A percentile compares a stretch with the other conserved stretches of the same genome.
Conservation (phyloP, 805 yeast genomes). For the Ascoidea asiatica region DNA sequence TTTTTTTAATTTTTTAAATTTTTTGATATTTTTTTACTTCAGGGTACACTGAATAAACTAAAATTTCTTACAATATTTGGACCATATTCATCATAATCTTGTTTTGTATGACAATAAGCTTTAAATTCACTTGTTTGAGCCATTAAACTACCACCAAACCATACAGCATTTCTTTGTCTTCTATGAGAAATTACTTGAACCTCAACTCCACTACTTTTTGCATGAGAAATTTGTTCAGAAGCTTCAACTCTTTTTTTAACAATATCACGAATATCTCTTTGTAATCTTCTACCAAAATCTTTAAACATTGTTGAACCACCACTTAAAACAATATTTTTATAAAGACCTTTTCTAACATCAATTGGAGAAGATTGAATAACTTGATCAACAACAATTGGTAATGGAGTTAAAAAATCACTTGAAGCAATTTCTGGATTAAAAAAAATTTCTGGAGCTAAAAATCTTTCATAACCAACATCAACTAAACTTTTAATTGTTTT, state of each 20-base stretch:
- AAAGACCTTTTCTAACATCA: constrained; percentile 93
- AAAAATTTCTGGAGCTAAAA: constrained; percentile 97
- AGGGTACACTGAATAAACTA: constrained; percentile 85
- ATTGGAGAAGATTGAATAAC: constrained; percentile 94
- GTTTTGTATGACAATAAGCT: constrained; percentile 92
- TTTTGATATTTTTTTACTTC: not conserved
- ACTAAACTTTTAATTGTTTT: constrained; percentile 52
- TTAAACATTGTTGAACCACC: constrained; percentile 99
- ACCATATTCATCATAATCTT: constrained; percentile 95
- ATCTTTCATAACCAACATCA: constrained; percentile 95
- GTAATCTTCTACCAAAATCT: constrained; percentile 94
- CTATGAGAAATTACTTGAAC: constrained; percentile 95
- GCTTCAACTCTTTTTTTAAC: constrained; percentile 80
- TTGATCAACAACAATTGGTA: constrained; percentile 90
- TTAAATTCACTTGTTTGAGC: constrained; percentile 97
- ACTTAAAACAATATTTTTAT: constrained; percentile 87
- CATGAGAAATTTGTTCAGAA: constrained; percentile 58
- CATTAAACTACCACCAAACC: constrained; percentile 97
- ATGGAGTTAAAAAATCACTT: constrained; percentile 87
- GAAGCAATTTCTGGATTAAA: constrained; percentile 97
- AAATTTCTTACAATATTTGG: constrained; percentile 97
- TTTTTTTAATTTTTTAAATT: not conserved
- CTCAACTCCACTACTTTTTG: constrained; percentile 84
- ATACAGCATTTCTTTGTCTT: constrained; percentile 96
- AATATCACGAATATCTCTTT: constrained; percentile 78